Base-by-base conservation (phyloP, 176 grass and related monocot genomes). In the Phoenix roebelenii region DNA sequence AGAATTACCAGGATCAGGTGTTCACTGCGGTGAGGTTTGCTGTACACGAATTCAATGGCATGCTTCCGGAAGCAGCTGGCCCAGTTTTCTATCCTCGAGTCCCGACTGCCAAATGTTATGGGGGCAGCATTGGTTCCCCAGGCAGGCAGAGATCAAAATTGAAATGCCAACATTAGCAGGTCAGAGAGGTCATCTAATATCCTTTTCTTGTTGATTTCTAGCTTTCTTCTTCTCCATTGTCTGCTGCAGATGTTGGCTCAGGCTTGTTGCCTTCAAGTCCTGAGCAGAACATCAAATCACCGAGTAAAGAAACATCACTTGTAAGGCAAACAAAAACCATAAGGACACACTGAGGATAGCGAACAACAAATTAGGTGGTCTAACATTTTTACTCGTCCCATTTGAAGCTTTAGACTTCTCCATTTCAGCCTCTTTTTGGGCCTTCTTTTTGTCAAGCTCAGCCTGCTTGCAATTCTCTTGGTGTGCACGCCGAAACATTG, bases 391-490 rank as follows among this genome's bases (percentile, higher is more conserved):
- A 63, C 55, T 79, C 35, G 62, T 61, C 52, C 68, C 52, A 15
- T 77, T 76, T 49, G 67, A 49, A 49, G 12, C 56, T 77, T 83
- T 98, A 19, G 83, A 74, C 74, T 78, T 92, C 18, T 85, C 93
- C 77, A 83, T 76, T 66, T 78, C 78, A 50, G 78, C 84, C 55
- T 92, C 84, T 65, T 98, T 97, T 54, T 83, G 65, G 67, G 87
- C 84, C 28, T 79, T 98, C 85, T 92, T 98, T 70, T 80, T 98
- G 55, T 98, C 93, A 56, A 98, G 80, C 16, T 98, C 93, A 50
- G 82, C 78, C 72, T 98, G 87, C 70, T 92, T 98, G 60, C 82
- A 78, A 50, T 98, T 98, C 65, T 98, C 93, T 67, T 92, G 80
- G 7, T 97, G 87, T 25, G 93, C 84, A 75, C 80, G 81, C 50